Conservation (phyloP, 257 asterid species). For the Galeopsis tetrahit region DNA sequence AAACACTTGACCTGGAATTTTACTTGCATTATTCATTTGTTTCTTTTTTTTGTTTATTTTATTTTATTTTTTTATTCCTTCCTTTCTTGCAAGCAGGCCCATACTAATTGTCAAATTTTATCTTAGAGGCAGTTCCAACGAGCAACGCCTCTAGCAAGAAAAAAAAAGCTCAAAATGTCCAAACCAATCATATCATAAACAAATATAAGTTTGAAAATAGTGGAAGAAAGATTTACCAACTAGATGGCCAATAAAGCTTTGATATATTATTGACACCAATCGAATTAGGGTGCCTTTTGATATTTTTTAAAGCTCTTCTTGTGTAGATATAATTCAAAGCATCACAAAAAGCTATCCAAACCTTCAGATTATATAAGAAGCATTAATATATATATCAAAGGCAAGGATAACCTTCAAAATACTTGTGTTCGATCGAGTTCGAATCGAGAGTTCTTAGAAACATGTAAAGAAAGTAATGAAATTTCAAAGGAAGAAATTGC, state of each 20-base stretch:
- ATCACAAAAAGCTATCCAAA: slow-evolving; percentile 11
- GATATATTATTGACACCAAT: slow-evolving; percentile 44
- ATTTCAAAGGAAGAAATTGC: background rate
- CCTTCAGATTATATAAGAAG: slow-evolving; percentile 8
- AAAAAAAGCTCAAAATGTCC: too few species aligned
- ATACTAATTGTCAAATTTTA: too few species aligned
- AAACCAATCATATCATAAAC: background rate
- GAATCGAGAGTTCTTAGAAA: too few species aligned
- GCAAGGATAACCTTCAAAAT: background rate
- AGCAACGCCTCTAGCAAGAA: too few species aligned
- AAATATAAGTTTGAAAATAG: slow-evolving; percentile 16
- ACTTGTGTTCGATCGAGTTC: too few species aligned
- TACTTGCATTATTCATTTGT: too few species aligned
- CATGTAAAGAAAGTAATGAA: slow-evolving; percentile 16
- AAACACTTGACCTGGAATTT: too few species aligned
- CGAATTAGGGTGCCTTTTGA: slow-evolving; percentile 69
- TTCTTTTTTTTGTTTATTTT: too few species aligned
- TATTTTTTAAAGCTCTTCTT: slow-evolving; percentile 74
- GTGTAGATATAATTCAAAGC: slow-evolving; percentile 29
- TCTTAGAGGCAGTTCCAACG: too few species aligned
- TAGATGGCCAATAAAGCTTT: slow-evolving; percentile 59
- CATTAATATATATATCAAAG: background rate
- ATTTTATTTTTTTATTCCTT: too few species aligned
- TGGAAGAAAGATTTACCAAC: slow-evolving; percentile 55
- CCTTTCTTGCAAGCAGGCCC: too few species aligned